Evolutionary conservation across 2,329 filamentous ascomycete genomes (phyloP), one percentile per base, ranked within the genome.

Genomic region (Cytospora leucostoma): DNA sequence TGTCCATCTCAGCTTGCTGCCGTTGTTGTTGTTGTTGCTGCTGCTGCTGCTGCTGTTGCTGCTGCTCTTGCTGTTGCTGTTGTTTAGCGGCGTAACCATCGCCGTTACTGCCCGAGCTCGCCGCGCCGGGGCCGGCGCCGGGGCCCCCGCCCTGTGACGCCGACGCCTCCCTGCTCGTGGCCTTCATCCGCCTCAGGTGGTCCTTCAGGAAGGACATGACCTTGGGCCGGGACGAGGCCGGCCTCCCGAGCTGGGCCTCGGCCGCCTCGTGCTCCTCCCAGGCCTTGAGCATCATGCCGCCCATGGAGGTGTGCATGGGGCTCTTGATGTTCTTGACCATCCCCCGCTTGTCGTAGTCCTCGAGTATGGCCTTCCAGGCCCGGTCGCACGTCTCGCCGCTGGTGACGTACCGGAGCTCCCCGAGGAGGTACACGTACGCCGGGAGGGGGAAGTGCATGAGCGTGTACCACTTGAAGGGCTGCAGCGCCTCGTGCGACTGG

Each of bases 401-500:
- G 3, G 79, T 80, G 33, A 83, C 79, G 27, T 76, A 73, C 7
- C 82, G 81, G 44, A 88, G 75, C 69, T 86, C 84, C 56, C 80
- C 81, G 13, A 85, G 78, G 27, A 87, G 75, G 68, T 84, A 86
- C 71, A 87, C 84, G 72, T 87, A 87, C 1, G 83, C 84, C 2
- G 84, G 84, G 66, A 88, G 80, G 10, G 85, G 85, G 61, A 87
- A 85, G 70, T 87, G 79, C 68, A 86, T 81, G 67, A 80, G 77
- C 0, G 82, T 84, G 69, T 84, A 87, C 85, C 85, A 88, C 57
- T 76, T 77, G 67, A 84, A 87, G 2, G 81, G 78, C 17, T 78
- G 78, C 4, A 87, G 73, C 56, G 74, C 78, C 17, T 83, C 79
- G 7, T 80, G 78, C 1, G 77, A 77, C 65, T 85, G 82, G 27